Percentiles rank a stretch among this genome's conserved stretches.
Evolutionary conservation across 108 stramenopile genomes (phyloP).

Genomic region (Phaeodactylum tricornutum): DNA sequence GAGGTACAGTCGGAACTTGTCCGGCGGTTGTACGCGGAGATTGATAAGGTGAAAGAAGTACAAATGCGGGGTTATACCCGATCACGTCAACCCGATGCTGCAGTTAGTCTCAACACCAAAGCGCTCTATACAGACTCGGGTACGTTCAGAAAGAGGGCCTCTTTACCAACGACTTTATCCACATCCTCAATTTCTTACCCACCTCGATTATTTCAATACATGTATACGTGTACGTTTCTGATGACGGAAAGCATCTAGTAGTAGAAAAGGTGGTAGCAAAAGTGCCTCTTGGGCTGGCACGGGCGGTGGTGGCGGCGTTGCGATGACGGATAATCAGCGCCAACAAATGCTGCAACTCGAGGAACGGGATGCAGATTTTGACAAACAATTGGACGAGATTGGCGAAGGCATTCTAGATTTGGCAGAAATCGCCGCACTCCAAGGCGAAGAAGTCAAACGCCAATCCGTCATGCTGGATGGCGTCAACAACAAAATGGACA

Average conservation of each 20-base stretch:
- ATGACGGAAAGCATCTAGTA: too few species aligned
- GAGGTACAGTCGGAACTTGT: conserved; percentile 70
- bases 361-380: conserved; percentile 80
- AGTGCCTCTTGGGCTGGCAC: conserved; percentile 6
- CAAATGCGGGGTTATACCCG: conserved; percentile 67
- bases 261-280: conserved; percentile 1
- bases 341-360: conserved; percentile 62
- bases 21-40: conserved; percentile 58
- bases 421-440: conserved; percentile 62
- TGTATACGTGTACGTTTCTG: too few species aligned
- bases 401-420: conserved; percentile 81
- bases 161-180: neutral
- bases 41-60: conserved; percentile 73
- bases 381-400: conserved; percentile 80
- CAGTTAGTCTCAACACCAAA: conserved; percentile 44
- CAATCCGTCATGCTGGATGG: conserved; percentile 77
- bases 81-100: conserved; percentile 26
- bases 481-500: conserved; percentile 57
- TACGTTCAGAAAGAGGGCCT: conserved; percentile 6
- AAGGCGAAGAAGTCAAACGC: conserved; percentile 75
- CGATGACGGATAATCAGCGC: conserved; percentile 63
- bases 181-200: neutral
- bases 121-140: conserved; percentile 26
- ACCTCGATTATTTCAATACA: too few species aligned
- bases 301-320: conserved; percentile 19